Evolutionary conservation across 345 rosid genomes (phyloP).

Genomic region (Euphorbia pulcherrima): DNA sequence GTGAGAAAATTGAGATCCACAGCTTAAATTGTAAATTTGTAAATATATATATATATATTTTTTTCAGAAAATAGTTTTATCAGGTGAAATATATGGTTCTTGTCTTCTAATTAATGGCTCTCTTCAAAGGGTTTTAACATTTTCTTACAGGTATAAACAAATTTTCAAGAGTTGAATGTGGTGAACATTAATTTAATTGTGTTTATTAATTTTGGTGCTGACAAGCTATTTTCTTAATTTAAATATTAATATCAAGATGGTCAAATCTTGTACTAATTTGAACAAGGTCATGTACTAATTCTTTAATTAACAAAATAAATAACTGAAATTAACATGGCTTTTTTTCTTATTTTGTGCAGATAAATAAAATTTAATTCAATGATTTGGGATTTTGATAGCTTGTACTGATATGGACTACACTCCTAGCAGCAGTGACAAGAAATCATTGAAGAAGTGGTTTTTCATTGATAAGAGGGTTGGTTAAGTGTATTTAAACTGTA

Average conservation of each 20-base stretch:
- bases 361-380: neutral
- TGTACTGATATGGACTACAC: conserved; percentile 66
- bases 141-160: neutral
- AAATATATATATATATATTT: no score
- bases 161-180: neutral
- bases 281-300: no score
- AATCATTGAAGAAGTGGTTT: conserved; percentile 91
- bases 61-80: neutral
- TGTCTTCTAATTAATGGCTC: no score
- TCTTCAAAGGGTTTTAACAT: neutral
- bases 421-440: conserved; percentile 66
- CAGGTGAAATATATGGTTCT: neutral
- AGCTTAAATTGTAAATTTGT: neutral
- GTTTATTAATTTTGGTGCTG: neutral
- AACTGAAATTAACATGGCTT: neutral
- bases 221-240: conserved; percentile 5
- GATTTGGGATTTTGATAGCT: conserved; percentile 34
- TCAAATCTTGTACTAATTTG: neutral
- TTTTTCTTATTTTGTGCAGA: conserved; percentile 8
- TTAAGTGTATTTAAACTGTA: conserved; percentile 29
- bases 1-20: no score
- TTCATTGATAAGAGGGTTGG: conserved; percentile 88
- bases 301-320: no score
- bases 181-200: neutral
- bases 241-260: neutral